These are phyloP conservation scores for Nyssa sinensis DNA, from an alignment of 148 eudicot species.

Conservation along the genomic window DNA sequence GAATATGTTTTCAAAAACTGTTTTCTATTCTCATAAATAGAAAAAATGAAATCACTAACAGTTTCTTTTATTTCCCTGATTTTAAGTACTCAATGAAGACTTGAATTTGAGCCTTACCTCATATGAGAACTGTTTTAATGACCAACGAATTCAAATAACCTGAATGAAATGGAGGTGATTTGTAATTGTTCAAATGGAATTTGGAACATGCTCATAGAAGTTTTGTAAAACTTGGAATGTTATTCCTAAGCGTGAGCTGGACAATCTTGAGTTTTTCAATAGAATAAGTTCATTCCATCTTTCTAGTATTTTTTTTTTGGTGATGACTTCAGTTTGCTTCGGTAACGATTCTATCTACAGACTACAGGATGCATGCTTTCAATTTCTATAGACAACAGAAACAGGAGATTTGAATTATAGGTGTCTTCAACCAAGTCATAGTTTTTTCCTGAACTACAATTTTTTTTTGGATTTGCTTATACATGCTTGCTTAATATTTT, in stretches of 20 bases:
- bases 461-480: neutral
- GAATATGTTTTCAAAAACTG: too few species aligned
- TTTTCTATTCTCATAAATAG: too few species aligned
- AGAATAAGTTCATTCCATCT: neutral
- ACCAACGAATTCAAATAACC: neutral
- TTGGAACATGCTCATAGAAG: neutral
- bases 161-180: neutral
- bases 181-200: neutral
- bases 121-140: neutral
- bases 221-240: neutral
- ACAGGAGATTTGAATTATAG: neutral
- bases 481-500: neutral
- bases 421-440: neutral
- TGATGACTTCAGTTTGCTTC: neutral
- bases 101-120: neutral
- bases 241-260: neutral
- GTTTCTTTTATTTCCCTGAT: neutral
- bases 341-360: neutral
- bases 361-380: neutral
- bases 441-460: neutral
- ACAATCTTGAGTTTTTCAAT: neutral
- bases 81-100: neutral
- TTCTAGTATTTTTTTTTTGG: neutral
- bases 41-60: too few species aligned
- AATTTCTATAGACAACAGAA: neutral